Evolutionary conservation across 2,329 filamentous ascomycete species (phyloP).

Genomic region (Alternaria triticimaculans): DNA sequence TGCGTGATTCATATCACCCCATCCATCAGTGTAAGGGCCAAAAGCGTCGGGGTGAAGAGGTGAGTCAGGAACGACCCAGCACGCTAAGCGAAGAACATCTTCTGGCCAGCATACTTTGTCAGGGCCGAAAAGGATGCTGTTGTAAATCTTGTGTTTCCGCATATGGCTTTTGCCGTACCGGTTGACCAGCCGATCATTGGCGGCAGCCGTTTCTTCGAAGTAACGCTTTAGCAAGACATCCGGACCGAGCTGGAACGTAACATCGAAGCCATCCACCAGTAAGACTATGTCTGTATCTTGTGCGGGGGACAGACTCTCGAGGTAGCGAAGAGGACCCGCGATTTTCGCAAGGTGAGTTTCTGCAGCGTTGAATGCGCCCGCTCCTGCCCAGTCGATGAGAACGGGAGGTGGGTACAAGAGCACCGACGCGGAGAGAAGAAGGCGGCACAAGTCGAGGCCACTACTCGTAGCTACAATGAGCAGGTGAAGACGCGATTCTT

Average conservation of each 20-base stretch:
- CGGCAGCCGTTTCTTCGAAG: slow-evolving; percentile 1
- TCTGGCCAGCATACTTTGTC: slow-evolving; percentile 2
- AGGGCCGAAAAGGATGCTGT: slow-evolving; percentile 2
- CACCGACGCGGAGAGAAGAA: neutral
- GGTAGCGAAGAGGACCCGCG: slow-evolving; percentile 1
- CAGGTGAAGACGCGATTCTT: slow-evolving; percentile 1
- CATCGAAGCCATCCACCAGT: slow-evolving; percentile 1
- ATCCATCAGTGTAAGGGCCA: neutral
- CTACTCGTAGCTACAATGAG: slow-evolving; percentile 2
- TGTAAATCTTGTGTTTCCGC: slow-evolving; percentile 1
- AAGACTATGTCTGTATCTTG: slow-evolving; percentile 2
- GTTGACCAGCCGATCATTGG: neutral
- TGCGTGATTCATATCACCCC: slow-evolving; percentile 2
- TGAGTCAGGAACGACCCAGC: neutral
- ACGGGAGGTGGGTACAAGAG: slow-evolving; percentile 1
- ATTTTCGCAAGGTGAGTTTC: slow-evolving; percentile 3
- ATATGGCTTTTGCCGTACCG: neutral
- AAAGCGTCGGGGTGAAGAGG: neutral
- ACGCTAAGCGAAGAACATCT: neutral
- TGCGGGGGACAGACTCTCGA: neutral
- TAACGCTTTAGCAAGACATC: slow-evolving; percentile 4
- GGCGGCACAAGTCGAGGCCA: slow-evolving; percentile 2
- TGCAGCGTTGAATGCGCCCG: slow-evolving; percentile 1
- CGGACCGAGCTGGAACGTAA: slow-evolving; percentile 1
- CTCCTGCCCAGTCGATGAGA: slow-evolving; percentile 3